Evolutionary conservation across 768 basidiomycete species (phyloP), one percentile per base, ranked within the genome.

Genomic region (Boletellus ananiceps): DNA sequence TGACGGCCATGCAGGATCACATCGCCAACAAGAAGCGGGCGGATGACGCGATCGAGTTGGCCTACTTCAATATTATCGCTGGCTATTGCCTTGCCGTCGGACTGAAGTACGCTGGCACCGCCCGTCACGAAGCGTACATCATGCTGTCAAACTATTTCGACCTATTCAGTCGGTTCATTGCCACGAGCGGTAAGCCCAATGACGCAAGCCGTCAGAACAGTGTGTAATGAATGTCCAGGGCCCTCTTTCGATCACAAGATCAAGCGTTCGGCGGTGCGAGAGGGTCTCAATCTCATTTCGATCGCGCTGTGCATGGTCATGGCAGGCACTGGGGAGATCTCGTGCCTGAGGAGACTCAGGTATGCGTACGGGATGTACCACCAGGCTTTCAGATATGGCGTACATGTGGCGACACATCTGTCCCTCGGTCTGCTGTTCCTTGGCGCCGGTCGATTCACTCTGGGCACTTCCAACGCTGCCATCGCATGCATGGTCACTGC

Each of bases 301-400:
- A 76, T 96, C 32, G 76, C 93, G 1, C 70, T 96, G 29, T 84
- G 88, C 61, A 87, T 95, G 79, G 87, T 98, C 37, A 95, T 98
- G 91, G 93, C 95, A 2, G 96, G 96, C 9, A 95, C 93, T 0
- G 96, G 96, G 4, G 93, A 98, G 66, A 81, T 97, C 43, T 87
- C 86, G 47, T 91, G 89, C 57, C 73, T 98, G 15, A 81, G 91
- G 16, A 80, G 93, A 18, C 76, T 98, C 12, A 81, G 96, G 16
- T 87, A 90, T 65, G 83, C 88, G 8, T 97, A 92, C 61, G 95
- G 93, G 21, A 85, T 92, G 77, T 83, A 85, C 60, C 79, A 80
- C 54, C 80, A 81, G 39, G 75, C 76, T 14, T 82, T 84, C 73
- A 82, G 86, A 55, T 98, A 94, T 59, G 93, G 93, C 1, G 83